phyloP scores from a whole-genome alignment of 2,329 filamentous ascomycete species.

The Xylaria sp. region DNA sequence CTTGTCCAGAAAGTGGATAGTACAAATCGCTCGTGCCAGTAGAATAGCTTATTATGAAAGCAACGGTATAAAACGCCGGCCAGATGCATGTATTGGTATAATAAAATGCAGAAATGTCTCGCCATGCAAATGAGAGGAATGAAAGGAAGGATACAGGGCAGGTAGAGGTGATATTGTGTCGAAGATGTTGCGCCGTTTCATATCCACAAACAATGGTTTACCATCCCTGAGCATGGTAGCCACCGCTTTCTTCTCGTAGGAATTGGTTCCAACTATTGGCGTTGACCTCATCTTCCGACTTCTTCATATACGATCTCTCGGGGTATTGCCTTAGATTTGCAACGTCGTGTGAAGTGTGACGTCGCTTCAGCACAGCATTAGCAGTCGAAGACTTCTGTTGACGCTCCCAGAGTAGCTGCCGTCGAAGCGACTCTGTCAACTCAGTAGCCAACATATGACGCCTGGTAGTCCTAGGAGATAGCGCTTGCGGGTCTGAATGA shows the following conservation, averaged over 20 bases:
- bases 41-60: conserved; percentile 46
- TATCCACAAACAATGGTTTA: conserved; percentile 55
- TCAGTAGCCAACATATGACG: conserved; percentile 97
- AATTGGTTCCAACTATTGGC: conserved; percentile 86
- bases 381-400: conserved; percentile 92
- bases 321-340: conserved; percentile 88
- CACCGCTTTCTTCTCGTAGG: conserved; percentile 83
- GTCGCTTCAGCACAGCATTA: conserved; percentile 87
- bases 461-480: conserved; percentile 91
- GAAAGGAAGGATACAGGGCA: conserved; percentile 48
- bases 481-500: conserved; percentile 69
- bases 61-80: conserved; percentile 49
- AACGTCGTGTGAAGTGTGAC: conserved; percentile 91
- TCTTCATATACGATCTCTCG: conserved; percentile 70
- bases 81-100: conserved; percentile 51
- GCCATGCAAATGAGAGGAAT: conserved; percentile 49
- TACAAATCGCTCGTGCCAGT: conserved; percentile 44
- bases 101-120: conserved; percentile 48
- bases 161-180: conserved; percentile 39
- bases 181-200: conserved; percentile 31
- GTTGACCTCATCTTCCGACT: conserved; percentile 69
- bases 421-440: conserved; percentile 89
- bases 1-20: conserved; percentile 34
- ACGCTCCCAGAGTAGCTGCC: conserved; percentile 93
- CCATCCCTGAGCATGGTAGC: conserved; percentile 90